Evolutionary conservation across 331 rosid genomes (phyloP).

Genomic region (Erythrophleum ivorense): DNA sequence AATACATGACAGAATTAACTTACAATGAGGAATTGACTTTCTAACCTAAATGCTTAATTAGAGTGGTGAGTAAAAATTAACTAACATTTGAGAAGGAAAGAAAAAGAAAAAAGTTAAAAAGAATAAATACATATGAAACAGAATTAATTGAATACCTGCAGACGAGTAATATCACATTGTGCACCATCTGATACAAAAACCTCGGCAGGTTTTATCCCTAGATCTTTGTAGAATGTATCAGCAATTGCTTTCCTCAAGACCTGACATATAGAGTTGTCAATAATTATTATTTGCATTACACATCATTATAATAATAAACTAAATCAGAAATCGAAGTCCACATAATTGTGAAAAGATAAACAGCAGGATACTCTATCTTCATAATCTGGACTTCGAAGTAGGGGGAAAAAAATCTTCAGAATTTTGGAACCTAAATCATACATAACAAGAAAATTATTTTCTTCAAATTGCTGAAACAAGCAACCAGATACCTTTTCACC

Average conservation of each 20-base stretch:
- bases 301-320: slow-evolving; percentile 24
- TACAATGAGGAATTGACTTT: slow-evolving; percentile 6
- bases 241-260: slow-evolving; percentile 68
- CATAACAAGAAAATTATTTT: background rate
- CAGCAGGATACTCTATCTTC: slow-evolving; percentile 6
- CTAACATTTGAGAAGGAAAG: background rate
- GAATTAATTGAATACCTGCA: slow-evolving; percentile 57
- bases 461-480: slow-evolving; percentile 26
- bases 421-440: background rate
- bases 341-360: slow-evolving; percentile 11
- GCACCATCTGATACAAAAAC: slow-evolving; percentile 81
- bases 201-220: slow-evolving; percentile 60
- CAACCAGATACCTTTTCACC: slow-evolving; percentile 64
- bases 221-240: slow-evolving; percentile 51
- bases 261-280: slow-evolving; percentile 40
- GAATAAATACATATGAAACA: background rate
- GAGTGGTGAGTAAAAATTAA: background rate
- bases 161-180: slow-evolving; percentile 81
- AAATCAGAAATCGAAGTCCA: slow-evolving; percentile 19
- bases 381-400: slow-evolving; percentile 3
- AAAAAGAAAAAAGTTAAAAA: slow-evolving; percentile 11
- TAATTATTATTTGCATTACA: slow-evolving; percentile 16
- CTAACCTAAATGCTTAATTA: background rate
- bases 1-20: slow-evolving; percentile 2
- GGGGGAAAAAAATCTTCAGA: slow-evolving; percentile 3